Evolutionary conservation across 495 filamentous ascomycete species (phyloP).

Genomic region (Hyphodiscus hymeniophilus): DNA sequence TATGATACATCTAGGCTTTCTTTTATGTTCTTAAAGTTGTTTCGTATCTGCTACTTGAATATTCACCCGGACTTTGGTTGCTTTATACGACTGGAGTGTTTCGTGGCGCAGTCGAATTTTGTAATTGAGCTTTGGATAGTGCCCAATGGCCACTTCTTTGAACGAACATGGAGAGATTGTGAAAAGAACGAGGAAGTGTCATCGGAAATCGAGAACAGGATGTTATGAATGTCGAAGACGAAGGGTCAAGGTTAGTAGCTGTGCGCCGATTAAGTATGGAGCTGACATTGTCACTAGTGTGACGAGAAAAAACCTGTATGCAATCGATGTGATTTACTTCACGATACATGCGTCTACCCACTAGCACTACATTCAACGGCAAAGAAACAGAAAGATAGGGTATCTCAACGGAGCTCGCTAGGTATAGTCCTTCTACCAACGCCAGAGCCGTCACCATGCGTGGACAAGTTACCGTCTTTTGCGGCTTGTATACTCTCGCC

Average conservation of each 20-base stretch:
- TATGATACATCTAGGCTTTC: too few species aligned
- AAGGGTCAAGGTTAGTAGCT: slow-evolving; percentile 5
- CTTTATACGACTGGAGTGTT: too few species aligned
- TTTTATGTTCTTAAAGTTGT: too few species aligned
- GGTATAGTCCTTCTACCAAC: background rate
- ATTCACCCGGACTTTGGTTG: too few species aligned
- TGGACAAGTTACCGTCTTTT: background rate
- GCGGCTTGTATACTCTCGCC: slow-evolving; percentile 2
- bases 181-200: background rate
- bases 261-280: background rate
- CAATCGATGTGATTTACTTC: slow-evolving; percentile 1
- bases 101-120: too few species aligned
- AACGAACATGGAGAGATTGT: too few species aligned
- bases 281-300: slow-evolving; percentile 7
- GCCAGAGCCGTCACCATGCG: slow-evolving; percentile 2
- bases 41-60: too few species aligned
- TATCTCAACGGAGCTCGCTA: slow-evolving; percentile 2
- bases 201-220: slow-evolving; percentile 10
- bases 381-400: background rate
- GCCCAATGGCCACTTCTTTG: too few species aligned
- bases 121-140: too few species aligned
- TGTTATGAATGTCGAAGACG: slow-evolving; percentile 7
- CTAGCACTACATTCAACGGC: background rate
- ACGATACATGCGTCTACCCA: slow-evolving; percentile 11
- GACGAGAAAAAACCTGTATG: slow-evolving; percentile 9